These are phyloP conservation scores for Pichia sp. DNA, from an alignment of 1,139 yeast genomes.

Conservation along the genomic window DNA sequence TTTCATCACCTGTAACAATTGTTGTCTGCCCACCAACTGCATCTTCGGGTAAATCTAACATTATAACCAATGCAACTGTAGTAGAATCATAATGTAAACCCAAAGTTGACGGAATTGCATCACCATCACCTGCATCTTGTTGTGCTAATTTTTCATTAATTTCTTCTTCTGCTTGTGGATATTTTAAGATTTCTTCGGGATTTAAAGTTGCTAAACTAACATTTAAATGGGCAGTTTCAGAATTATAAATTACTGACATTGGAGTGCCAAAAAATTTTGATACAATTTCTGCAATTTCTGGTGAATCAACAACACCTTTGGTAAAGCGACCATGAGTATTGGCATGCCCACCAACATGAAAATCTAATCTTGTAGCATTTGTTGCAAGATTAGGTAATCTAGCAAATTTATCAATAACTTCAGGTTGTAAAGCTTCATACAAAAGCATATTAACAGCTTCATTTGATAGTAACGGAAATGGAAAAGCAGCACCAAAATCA, in stretches of 20 bases:
- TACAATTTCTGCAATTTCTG: conserved; percentile 22
- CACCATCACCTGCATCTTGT: conserved; percentile 20
- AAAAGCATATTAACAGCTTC: conserved; percentile 34
- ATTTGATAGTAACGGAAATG: conserved; percentile 31
- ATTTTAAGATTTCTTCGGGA: conserved; percentile 11
- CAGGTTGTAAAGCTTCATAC: conserved; percentile 32
- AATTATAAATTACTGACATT: conserved; percentile 29
- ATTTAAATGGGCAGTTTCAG: conserved; percentile 32
- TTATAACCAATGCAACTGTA: conserved; percentile 32
- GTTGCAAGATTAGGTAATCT: conserved; percentile 30
- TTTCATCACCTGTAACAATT: conserved; percentile 31
- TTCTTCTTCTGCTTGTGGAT: conserved; percentile 18
- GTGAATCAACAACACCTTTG: conserved; percentile 9
- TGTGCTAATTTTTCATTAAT: conserved; percentile 5
- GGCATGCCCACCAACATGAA: conserved; percentile 24
- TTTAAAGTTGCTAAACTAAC: conserved; percentile 29
- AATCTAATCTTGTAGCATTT: conserved; percentile 29
- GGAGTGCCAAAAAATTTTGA: conserved; percentile 26
- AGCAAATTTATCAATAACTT: conserved; percentile 27
- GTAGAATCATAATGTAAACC: conserved; percentile 35
- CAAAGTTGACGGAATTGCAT: conserved; percentile 24
- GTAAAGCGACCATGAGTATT: conserved; percentile 30
- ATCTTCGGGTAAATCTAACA: conserved; percentile 30
- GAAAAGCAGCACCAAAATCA: conserved; percentile 31
- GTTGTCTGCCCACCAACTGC: conserved; percentile 37